Conservation (phyloP, 257 asterid genomes). For the Knoxia roxburghii region DNA sequence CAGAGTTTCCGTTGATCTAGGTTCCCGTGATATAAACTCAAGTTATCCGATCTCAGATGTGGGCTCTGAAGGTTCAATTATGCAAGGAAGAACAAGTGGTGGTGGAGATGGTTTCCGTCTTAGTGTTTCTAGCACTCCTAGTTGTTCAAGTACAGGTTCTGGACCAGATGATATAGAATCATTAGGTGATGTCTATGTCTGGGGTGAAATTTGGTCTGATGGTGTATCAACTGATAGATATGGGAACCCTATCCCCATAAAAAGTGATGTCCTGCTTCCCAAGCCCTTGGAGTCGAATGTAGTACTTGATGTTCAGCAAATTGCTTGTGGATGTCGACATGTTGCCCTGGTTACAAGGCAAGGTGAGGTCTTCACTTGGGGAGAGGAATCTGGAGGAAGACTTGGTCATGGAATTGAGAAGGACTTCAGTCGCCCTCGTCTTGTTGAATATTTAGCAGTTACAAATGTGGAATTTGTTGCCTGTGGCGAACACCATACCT, state of each 20-base stretch:
- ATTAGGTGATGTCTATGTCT: conserved; percentile 88
- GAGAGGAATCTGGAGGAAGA: conserved; percentile 89
- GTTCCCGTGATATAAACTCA: conserved; percentile 28
- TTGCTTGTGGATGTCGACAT: conserved; percentile 85
- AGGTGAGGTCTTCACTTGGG: conserved; percentile 97
- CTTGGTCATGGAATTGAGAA: conserved; percentile 85
- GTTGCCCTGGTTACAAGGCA: conserved; percentile 83
- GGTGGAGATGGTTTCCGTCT: conserved; percentile 86
- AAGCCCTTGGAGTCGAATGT: conserved; percentile 72
- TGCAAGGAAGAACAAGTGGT: conserved; percentile 83
- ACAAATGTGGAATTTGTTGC: conserved; percentile 67
- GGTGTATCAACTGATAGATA: conserved; percentile 45
- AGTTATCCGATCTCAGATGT: conserved; percentile 61
- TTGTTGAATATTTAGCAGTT: conserved; percentile 67
- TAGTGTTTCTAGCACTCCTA: conserved; percentile 91
- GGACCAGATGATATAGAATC: conserved; percentile 98
- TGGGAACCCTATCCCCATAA: conserved; percentile 53
- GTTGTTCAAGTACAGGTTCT: conserved; percentile 83
- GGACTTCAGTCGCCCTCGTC: conserved; percentile 63
- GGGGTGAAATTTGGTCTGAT: conserved; percentile 96
- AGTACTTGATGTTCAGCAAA: conserved; percentile 80
- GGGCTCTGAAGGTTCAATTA: conserved; percentile 62
- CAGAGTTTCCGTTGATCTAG: conserved; percentile 45
- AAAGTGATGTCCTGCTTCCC: conserved; percentile 61
- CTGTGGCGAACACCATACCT: conserved; percentile 87